phyloP scores from a whole-genome alignment of 495 filamentous ascomycete species.

The Trichoderma virens region DNA sequence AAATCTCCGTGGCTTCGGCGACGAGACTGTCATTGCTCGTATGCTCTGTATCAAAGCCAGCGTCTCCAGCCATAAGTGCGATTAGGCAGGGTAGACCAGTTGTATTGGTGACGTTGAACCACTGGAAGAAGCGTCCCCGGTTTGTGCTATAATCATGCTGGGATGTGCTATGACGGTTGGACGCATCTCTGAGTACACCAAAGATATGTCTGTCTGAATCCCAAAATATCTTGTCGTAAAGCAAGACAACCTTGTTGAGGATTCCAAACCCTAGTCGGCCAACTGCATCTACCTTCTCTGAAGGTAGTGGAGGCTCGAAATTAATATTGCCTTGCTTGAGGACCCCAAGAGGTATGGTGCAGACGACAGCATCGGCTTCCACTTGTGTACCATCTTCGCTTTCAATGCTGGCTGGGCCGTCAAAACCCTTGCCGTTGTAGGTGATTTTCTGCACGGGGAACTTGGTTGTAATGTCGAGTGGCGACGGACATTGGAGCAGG shows the following conservation, averaged over 20 bases:
- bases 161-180: conserved; percentile 42
- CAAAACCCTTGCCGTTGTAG: conserved; percentile 43
- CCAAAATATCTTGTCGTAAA: conserved; percentile 90
- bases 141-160: conserved; percentile 47
- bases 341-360: conserved; percentile 83
- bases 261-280: conserved; percentile 85
- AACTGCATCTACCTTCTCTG: conserved; percentile 78
- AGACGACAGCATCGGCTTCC: conserved; percentile 78
- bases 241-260: conserved; percentile 90
- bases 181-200: conserved; percentile 69
- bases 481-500: conserved; percentile 63
- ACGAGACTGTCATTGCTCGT: conserved; percentile 67
- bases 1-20: conserved; percentile 65
- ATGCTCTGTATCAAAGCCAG: conserved; percentile 78
- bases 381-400: conserved; percentile 73
- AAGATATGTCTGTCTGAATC: conserved; percentile 89
- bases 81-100: conserved; percentile 80
- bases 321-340: conserved; percentile 66
- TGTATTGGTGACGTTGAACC: conserved; percentile 90
- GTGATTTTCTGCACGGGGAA: conserved; percentile 60
- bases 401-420: conserved; percentile 48
- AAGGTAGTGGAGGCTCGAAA: conserved; percentile 78
- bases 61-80: conserved; percentile 92
- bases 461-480: conserved; percentile 70
- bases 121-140: conserved; percentile 84